Percentiles rank a stretch among this genome's conserved stretches.
Evolutionary conservation across 202 grass and related monocot genomes (phyloP).

Genomic region (Carex arenaria): DNA sequence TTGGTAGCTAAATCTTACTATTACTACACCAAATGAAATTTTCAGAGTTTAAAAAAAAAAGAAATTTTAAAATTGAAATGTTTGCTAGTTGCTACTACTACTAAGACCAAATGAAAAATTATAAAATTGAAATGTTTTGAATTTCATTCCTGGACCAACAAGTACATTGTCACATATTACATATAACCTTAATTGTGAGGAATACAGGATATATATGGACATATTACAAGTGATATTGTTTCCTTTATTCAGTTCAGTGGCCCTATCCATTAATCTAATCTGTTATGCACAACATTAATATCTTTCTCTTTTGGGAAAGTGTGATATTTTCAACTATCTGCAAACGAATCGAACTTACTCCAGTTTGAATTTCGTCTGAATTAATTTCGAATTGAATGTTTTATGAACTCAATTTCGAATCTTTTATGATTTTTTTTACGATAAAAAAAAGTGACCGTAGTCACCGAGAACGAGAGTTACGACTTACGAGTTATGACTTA

Average conservation of each 20-base stretch:
- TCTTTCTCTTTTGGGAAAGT: neutral
- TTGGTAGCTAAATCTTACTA: neutral
- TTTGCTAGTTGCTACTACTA: no score
- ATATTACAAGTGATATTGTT: neutral
- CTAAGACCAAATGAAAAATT: no score
- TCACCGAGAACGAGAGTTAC: no score
- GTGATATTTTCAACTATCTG: neutral
- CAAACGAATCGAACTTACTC: no score
- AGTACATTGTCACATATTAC: neutral
- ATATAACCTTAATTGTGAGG: neutral
- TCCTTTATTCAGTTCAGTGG: neutral
- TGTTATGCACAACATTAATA: neutral
- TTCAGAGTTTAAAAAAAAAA: no score
- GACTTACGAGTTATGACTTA: no score
- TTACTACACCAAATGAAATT: neutral
- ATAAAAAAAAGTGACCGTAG: no score
- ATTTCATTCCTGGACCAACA: neutral
- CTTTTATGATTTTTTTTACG: no score
- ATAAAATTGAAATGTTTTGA: neutral
- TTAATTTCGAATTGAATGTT: no score
- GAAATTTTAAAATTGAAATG: neutral
- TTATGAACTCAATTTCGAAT: no score
- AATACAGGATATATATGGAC: neutral
- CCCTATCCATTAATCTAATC: no score
- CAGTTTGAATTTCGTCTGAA: no score